Evolutionary conservation across 176 grass and related monocot species (phyloP), one percentile per base, ranked within the genome.

Genomic region (Oryza nivara): DNA sequence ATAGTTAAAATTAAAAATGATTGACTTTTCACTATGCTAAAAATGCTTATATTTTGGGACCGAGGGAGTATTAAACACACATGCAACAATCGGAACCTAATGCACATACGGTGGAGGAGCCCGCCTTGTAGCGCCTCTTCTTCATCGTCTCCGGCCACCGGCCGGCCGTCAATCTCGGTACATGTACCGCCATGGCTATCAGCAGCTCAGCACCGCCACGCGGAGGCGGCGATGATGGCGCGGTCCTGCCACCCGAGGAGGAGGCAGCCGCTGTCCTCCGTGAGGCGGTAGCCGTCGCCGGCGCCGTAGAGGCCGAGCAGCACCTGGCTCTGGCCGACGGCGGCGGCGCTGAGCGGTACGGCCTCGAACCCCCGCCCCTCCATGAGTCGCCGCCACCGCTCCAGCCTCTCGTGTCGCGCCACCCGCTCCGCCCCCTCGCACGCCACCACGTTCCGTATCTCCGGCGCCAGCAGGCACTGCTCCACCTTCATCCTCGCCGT

Each of bases 161-260:
- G 6, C 5, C 0, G 16, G 51, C 5, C 5, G 0, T 15, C 51
- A 15, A 56, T 56, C 20, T 19, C 5, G 32, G 32, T 70, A 16
- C 26, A 38, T 38, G 0, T 38, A 38, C 0, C 36, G 7, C 36
- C 36, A 66, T 70, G 17, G 43, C 38, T 81, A 19, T 22, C 32
- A 11, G 1, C 13, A 26, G 68, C 9, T 88, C 65, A 83, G 75
- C 86, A 86, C 20, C 88, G 86, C 95, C 95, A 98, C 0, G 91
- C 92, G 14, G 95, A 98, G 67, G 95, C 91, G 4, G 89, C 88
- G 40, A 98, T 98, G 76, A 95, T 90, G 46, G 91, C 84, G 14
- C 95, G 89, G 49, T 85, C 90, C 72, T 98, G 95, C 95, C 92
- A 98, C 1, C 95, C 95, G 58, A 98, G 95, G 19, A 90, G 86